A percentile compares a stretch with the other conserved stretches of the same genome.
Evolutionary conservation across 2,329 filamentous ascomycete species (phyloP).

Genomic region (Colletotrichum coccodes): DNA sequence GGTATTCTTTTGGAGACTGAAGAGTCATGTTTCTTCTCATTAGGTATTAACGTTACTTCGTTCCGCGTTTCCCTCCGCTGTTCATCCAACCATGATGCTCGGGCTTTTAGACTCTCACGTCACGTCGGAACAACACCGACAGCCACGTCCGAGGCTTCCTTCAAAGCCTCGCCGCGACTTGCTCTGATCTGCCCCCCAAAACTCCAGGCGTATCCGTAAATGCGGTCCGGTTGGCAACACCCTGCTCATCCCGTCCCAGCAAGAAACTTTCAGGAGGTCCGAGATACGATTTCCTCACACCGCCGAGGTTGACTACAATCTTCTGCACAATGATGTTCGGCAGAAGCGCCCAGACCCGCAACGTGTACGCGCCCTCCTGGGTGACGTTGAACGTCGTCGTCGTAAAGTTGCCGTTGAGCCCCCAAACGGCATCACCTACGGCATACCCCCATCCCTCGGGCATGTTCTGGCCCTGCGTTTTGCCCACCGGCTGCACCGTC

Average conservation of each 20-base stretch:
- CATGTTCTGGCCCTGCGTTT: conserved; percentile 51
- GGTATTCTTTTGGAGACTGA: background rate
- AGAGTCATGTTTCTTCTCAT: background rate
- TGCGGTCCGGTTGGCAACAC: conserved; percentile 48
- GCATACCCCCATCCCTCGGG: conserved; percentile 54
- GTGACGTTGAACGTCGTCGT: conserved; percentile 54
- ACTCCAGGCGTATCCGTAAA: conserved; percentile 42
- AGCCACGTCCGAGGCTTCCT: background rate
- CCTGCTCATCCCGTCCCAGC: conserved; percentile 50
- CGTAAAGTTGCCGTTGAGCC: conserved; percentile 53
- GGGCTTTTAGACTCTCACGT: no score
- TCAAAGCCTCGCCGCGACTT: no score
- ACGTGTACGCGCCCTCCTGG: conserved; percentile 55
- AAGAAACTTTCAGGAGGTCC: conserved; percentile 67
- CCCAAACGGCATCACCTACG: conserved; percentile 59
- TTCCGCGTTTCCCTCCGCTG: background rate
- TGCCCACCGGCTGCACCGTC: conserved; percentile 52
- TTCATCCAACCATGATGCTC: background rate
- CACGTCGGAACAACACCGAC: background rate
- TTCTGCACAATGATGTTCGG: conserved; percentile 66
- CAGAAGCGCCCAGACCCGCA: conserved; percentile 62
- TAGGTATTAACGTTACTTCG: background rate
- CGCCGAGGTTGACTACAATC: conserved; percentile 65
- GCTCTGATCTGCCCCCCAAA: conserved; percentile 10
- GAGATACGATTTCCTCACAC: conserved; percentile 63